These are phyloP conservation scores for Brasilioporus rufonigricans DNA, from an alignment of 768 basidiomycete species.

Conservation along the genomic window DNA sequence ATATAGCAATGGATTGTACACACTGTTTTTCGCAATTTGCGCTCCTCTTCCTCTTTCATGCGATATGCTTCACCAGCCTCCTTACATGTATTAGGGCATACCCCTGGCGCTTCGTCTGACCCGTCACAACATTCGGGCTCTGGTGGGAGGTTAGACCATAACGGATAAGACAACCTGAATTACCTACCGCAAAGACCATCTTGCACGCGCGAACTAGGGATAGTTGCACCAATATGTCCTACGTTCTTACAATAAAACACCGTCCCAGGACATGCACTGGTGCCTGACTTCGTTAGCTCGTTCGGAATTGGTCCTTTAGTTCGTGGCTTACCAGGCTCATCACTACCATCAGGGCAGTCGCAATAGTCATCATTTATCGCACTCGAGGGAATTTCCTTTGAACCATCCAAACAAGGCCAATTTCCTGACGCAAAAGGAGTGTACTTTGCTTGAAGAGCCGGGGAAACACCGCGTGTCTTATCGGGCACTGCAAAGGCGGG, in stretches of 20 bases:
- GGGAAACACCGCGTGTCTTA: slow-evolving; percentile 58
- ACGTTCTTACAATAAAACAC: slow-evolving; percentile 83
- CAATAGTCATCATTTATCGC: slow-evolving; percentile 94
- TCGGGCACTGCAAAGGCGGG: slow-evolving; percentile 41
- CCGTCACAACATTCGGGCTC: slow-evolving; percentile 96
- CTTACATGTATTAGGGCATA: slow-evolving; percentile 76
- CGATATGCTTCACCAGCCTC: slow-evolving; percentile 71
- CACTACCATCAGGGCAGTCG: slow-evolving; percentile 92
- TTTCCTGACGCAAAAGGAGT: slow-evolving; percentile 44
- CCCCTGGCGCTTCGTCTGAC: slow-evolving; percentile 82
- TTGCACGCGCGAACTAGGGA: slow-evolving; percentile 79
- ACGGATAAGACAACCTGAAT: neutral
- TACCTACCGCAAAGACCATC: slow-evolving; percentile 91
- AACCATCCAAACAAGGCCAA: slow-evolving; percentile 84
- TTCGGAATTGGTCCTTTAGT: slow-evolving; percentile 5
- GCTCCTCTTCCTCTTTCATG: slow-evolving; percentile 66
- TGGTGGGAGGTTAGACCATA: slow-evolving; percentile 32
- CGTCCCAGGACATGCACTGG: slow-evolving; percentile 75
- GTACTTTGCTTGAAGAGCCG: slow-evolving; percentile 56
- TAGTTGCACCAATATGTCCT: slow-evolving; percentile 80
- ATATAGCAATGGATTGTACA: slow-evolving; percentile 21
- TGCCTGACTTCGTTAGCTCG: slow-evolving; percentile 48
- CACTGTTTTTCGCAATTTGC: slow-evolving; percentile 79
- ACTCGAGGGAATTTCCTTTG: slow-evolving; percentile 71
- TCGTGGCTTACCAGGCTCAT: slow-evolving; percentile 73